Evolutionary conservation across 2,329 filamentous ascomycete genomes (phyloP), one percentile per base, ranked within the genome.

Genomic region (Paramyrothecium roridum): DNA sequence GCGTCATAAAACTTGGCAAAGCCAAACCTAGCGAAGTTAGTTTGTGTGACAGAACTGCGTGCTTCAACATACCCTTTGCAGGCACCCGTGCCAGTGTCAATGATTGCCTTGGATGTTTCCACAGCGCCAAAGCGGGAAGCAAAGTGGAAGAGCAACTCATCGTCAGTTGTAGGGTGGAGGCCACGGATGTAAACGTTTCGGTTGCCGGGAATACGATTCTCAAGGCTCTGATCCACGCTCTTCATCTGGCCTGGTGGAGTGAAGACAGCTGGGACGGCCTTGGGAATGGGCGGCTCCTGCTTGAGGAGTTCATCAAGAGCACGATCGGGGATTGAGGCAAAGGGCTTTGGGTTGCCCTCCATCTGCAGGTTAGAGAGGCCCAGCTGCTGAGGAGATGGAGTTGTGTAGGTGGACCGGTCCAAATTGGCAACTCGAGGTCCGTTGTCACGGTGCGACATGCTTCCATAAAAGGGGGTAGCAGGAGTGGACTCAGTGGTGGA

Each of bases 101-200:
- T 96, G 75, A 99, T 99, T 16, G 96, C 95, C 80, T 99, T 99
- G 67, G 92, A 97, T 61, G 93, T 96, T 76, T 96, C 91, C 56
- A 99, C 95, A 57, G 89, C 87, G 46, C 95, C 96, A 68, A 98
- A 99, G 52, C 93, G 90, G 63, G 85, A 81, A 47, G 93, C 89
- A 75, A 95, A 98, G 47, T 81, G 80, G 64, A 89, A 83, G 19
- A 99, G 79, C 69, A 96, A 88, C 51, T 96, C 90, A 67, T 99
- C 95, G 50, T 96, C 95, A 1, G 93, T 99, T 65, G 96, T 93
- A 0, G 95, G 93, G 60, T 96, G 90, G 59, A 99, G 87, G 19
- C 96, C 96, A 58, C 95, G 91, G 61, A 99, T 97, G 78, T 99
- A 99, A 61, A 99, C 93, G 67, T 99, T 99, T 60, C 92, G 95